Evolutionary conservation across 2,329 filamentous ascomycete species (phyloP), one percentile per base, ranked within the genome.

Genomic region (Pseudocercospora vitis): DNA sequence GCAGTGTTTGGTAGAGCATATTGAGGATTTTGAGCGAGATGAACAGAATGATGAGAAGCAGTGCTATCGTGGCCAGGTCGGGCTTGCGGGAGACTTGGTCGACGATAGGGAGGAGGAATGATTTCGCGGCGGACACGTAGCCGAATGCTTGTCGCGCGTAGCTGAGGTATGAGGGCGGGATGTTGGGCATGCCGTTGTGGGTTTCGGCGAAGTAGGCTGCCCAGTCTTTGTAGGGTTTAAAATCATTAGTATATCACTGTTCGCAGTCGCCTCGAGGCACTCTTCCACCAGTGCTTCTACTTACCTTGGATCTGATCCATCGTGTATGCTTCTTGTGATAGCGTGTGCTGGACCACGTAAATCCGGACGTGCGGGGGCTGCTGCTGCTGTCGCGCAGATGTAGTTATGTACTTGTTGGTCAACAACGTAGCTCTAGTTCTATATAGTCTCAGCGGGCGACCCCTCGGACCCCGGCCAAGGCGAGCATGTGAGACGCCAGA

Each of bases 1-100:
- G 75, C 53, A 95, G 77, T 16, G 89, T 74, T 56, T 89, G 81
- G 57, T 85, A 83, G 14, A 90, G 75, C 74, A 87, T 86, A 68
- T 85, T 80, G 59, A 86, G 73, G 35, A 94, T 76, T 60, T 82
- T 81, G 55, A 86, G 72, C 9, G 78, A 79, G 52, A 91, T 69
- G 67, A 90, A 76, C 48, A 92, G 71, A 51, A 84, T 73, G 24
- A 84, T 62, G 39, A 86, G 72, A 3, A 88, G 74, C 7, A 85
- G 64, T 11, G 77, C 74, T 48, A 86, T 71, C 7, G 80, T 75
- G 42, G 79, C 70, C 51, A 78, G 69, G 64, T 78, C 76, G 48
- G 75, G 75, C 54, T 70, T 71, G 28, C 60, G 58, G 18, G 67
- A 62, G 23, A 68, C 29, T 9, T 63, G 60, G 21, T 60, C 58